Evolutionary conservation across 1,139 yeast species (phyloP).

Genomic region (Geotrichum aggregatum): DNA sequence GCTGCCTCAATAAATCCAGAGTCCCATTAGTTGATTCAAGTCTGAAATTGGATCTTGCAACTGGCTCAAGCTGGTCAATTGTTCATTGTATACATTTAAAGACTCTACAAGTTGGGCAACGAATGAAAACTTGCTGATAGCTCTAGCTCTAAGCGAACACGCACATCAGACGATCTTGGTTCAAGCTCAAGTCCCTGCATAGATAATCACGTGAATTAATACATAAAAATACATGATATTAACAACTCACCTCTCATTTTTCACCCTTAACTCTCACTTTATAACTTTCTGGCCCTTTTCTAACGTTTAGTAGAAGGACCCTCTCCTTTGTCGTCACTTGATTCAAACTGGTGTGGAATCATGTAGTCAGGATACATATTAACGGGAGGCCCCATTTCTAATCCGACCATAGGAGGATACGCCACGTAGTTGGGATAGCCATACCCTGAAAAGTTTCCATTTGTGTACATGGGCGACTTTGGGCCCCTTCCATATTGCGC

Average conservation of each 20-base stretch:
- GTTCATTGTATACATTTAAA: too few species aligned
- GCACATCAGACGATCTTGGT: neutral
- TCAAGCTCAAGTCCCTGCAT: neutral
- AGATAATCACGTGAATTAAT: neutral
- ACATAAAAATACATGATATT: neutral
- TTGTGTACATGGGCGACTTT: conserved; percentile 9
- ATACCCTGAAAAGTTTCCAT: conserved; percentile 13
- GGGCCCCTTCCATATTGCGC: conserved; percentile 1
- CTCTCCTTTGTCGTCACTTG: neutral
- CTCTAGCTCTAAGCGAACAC: too few species aligned
- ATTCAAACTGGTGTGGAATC: neutral
- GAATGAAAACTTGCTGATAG: too few species aligned
- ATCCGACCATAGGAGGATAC: conserved; percentile 12
- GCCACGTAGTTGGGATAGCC: conserved; percentile 12
- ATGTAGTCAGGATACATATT: conserved; percentile 8
- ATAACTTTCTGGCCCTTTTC: neutral
- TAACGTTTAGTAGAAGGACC: neutral
- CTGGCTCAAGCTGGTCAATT: too few species aligned
- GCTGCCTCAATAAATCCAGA: too few species aligned
- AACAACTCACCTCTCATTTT: neutral
- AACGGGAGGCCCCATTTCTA: conserved; percentile 1
- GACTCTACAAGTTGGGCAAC: too few species aligned
- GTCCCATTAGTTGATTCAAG: too few species aligned
- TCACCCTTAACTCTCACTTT: neutral
- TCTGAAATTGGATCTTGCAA: too few species aligned